Conservation (phyloP, 192 early-diverging fungal genomes). For the Bifiguratus adelaidae region DNA sequence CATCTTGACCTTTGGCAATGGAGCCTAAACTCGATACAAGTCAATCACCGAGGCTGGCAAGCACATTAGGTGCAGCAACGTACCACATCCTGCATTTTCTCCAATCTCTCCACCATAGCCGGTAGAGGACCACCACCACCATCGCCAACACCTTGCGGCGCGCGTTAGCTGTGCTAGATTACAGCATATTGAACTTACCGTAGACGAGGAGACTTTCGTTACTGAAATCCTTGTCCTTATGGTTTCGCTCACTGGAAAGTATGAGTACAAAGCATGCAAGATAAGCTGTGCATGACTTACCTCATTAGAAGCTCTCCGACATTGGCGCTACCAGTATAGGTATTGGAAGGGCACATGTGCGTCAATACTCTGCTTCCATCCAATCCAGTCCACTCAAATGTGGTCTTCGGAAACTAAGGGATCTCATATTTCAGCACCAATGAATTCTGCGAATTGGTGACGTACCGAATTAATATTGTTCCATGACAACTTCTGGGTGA, state of each 20-base stretch:
- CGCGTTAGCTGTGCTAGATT: not conserved
- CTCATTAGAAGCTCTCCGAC: not conserved
- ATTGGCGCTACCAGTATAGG: conserved; percentile 5
- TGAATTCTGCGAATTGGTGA: not conserved
- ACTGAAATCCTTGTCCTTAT: conserved; percentile 79
- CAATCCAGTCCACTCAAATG: conserved; percentile 92
- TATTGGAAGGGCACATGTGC: conserved; percentile 22
- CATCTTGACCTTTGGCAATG: conserved; percentile 55
- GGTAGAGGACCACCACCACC: conserved; percentile 88
- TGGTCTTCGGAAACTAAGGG: conserved; percentile 81
- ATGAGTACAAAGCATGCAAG: not conserved
- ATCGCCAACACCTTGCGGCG: conserved; percentile 60
- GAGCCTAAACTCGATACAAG: conserved; percentile 36
- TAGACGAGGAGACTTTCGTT: conserved; percentile 86
- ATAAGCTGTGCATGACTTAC: not conserved
- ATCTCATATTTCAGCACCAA: not conserved
- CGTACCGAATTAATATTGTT: conserved; percentile 93
- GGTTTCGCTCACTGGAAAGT: conserved; percentile 50
- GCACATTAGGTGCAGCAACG: conserved; percentile 1
- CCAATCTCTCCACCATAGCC: conserved; percentile 76
- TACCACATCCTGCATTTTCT: conserved; percentile 59
- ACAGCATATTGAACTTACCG: conserved; percentile 30
- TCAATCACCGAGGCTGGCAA: not conserved
- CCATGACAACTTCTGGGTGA: conserved; percentile 99
- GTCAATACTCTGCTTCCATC: conserved; percentile 64